Evolutionary conservation across 1,284 basidiomycete species (phyloP).

Genomic region (Gymnopus androsaceus): DNA sequence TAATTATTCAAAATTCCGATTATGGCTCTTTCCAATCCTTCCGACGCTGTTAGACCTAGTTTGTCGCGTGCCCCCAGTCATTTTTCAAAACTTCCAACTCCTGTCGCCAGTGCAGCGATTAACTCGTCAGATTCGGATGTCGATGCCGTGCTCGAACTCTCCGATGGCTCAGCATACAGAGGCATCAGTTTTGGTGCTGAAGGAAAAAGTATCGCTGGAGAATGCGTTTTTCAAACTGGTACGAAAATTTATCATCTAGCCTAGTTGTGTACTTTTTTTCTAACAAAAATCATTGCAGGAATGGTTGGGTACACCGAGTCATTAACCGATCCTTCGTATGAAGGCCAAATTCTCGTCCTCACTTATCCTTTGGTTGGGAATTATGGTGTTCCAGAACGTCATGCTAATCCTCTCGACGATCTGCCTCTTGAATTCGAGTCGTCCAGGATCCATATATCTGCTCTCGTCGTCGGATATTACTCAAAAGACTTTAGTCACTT

Average conservation of each 20-base stretch:
- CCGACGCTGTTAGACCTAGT: constrained; percentile 32
- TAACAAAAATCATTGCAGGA: constrained; percentile 49
- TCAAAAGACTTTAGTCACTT: constrained; percentile 95
- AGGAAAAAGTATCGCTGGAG: constrained; percentile 90
- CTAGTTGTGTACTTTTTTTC: neutral
- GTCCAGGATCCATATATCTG: constrained; percentile 90
- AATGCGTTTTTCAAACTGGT: constrained; percentile 99
- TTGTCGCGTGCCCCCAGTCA: constrained; percentile 50
- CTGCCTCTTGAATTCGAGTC: constrained; percentile 91
- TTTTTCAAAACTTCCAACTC: constrained; percentile 44
- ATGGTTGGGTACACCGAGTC: constrained; percentile 99
- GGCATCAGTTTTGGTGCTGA: constrained; percentile 95
- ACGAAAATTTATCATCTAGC: constrained; percentile 23
- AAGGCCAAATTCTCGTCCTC: constrained; percentile 96
- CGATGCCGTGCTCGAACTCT: constrained; percentile 85
- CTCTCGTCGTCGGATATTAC: constrained; percentile 92
- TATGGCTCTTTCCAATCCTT: constrained; percentile 21
- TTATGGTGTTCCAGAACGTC: constrained; percentile 93
- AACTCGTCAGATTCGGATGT: constrained; percentile 38
- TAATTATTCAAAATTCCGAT: neutral
- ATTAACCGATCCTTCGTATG: constrained; percentile 97
- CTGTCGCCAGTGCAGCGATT: constrained; percentile 28
- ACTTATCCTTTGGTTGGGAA: constrained; percentile 98
- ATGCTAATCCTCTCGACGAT: constrained; percentile 52
- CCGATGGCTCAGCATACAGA: constrained; percentile 86